A percentile compares a stretch with the other conserved stretches of the same genome.
These are phyloP conservation scores for Gliomastix tumulicola DNA, from an alignment of 2,329 filamentous ascomycete genomes.

Conservation along the genomic window DNA sequence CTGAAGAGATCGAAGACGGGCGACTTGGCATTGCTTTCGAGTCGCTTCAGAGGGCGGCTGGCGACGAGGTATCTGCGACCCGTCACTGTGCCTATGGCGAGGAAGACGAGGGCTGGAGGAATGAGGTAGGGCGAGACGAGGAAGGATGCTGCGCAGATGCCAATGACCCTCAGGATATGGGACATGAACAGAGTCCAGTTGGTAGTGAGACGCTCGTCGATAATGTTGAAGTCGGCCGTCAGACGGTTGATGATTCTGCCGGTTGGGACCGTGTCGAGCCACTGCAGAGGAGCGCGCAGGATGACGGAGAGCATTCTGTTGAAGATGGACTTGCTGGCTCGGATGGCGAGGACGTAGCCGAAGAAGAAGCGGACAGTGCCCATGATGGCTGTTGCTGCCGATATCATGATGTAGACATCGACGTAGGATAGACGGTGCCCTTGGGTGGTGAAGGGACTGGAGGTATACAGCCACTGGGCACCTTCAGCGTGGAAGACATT, in stretches of 20 bases:
- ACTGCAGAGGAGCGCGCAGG: conserved; percentile 68
- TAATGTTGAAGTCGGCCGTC: conserved; percentile 67
- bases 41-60: conserved; percentile 67
- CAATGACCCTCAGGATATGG: conserved; percentile 54
- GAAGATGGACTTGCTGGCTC: conserved; percentile 63
- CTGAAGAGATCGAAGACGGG: conserved; percentile 78
- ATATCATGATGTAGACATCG: conserved; percentile 57
- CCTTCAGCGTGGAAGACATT: too few species aligned
- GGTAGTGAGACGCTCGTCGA: conserved; percentile 61
- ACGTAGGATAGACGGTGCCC: too few species aligned
- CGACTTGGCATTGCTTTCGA: conserved; percentile 71
- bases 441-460: too few species aligned
- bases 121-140: conserved; percentile 65
- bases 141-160: conserved; percentile 59
- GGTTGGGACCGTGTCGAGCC: conserved; percentile 73
- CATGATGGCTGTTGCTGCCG: conserved; percentile 47
- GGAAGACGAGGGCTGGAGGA: conserved; percentile 49
- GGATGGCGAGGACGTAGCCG: conserved; percentile 57
- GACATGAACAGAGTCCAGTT: conserved; percentile 54
- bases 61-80: conserved; percentile 59
- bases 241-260: conserved; percentile 74
- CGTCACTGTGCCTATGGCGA: conserved; percentile 50
- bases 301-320: conserved; percentile 59
- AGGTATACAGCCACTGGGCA: too few species aligned
- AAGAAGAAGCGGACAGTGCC: conserved; percentile 57